phyloP scores from a whole-genome alignment of 345 rosid species.

The Ailanthus altissimus region DNA sequence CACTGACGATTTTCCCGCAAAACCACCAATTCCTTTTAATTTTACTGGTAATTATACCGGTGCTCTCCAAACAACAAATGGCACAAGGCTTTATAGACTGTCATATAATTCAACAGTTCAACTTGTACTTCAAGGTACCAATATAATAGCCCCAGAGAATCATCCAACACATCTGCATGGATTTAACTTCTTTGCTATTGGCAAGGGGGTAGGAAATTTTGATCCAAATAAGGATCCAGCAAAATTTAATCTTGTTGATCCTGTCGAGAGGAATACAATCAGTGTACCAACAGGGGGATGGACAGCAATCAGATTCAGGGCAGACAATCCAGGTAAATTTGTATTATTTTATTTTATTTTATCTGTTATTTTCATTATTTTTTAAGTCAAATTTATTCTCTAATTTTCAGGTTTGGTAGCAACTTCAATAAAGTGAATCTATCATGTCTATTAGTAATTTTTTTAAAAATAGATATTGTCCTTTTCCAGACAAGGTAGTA shows the following conservation, averaged over 20 bases:
- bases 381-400: not conserved
- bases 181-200: constrained; percentile 61
- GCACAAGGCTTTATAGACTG: constrained; percentile 61
- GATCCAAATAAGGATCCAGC: constrained; percentile 54
- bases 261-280: constrained; percentile 73
- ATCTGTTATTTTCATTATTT: not conserved
- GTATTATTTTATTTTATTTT: not conserved
- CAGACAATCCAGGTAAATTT: constrained; percentile 74
- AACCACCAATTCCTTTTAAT: constrained; percentile 48
- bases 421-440: not conserved
- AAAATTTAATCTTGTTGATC: constrained; percentile 74
- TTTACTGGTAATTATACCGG: constrained; percentile 49
- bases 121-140: constrained; percentile 68
- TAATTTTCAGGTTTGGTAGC: not conserved
- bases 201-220: constrained; percentile 69
- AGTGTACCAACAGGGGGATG: constrained; percentile 80
- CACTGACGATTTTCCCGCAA: constrained; percentile 68
- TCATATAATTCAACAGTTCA: constrained; percentile 65
- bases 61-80: constrained; percentile 53
- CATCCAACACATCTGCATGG: constrained; percentile 82
- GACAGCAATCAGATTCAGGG: constrained; percentile 72
- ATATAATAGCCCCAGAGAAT: constrained; percentile 65
- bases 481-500: constrained; percentile 16
- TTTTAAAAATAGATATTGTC: not conserved
- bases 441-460: not conserved